Percentiles rank a stretch among this genome's conserved stretches.
phyloP scores from a whole-genome alignment of 495 filamentous ascomycete species.

The Aspergillus coremiiformis region DNA sequence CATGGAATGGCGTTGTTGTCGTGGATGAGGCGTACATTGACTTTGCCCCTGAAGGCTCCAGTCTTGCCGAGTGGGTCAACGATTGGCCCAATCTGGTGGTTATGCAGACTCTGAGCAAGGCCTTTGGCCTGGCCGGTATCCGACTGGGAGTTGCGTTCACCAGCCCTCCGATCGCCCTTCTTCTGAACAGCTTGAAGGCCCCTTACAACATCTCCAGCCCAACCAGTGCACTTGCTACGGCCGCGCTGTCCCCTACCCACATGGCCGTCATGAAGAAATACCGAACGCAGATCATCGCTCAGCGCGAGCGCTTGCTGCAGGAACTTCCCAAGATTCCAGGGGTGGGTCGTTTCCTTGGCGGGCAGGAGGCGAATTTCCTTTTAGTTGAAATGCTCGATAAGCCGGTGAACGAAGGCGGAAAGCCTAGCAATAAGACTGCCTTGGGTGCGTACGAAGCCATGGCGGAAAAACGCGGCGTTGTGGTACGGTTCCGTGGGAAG shows the following conservation, averaged over 20 bases:
- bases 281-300: constrained; percentile 57
- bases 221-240: constrained; percentile 70
- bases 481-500: constrained; percentile 88
- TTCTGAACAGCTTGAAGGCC: constrained; percentile 89
- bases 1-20: constrained; percentile 91
- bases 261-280: constrained; percentile 65
- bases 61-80: constrained; percentile 84
- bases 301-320: constrained; percentile 65
- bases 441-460: constrained; percentile 71
- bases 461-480: constrained; percentile 82
- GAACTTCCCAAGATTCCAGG: constrained; percentile 72
- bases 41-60: constrained; percentile 72
- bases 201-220: constrained; percentile 90
- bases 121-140: constrained; percentile 91
- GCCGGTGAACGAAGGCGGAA: constrained; percentile 48
- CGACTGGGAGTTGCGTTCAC: constrained; percentile 67
- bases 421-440: constrained; percentile 70
- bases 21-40: constrained; percentile 97
- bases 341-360: constrained; percentile 75
- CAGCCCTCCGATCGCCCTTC: constrained; percentile 56
- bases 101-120: constrained; percentile 96
- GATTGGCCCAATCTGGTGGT: constrained; percentile 97
- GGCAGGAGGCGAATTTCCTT: constrained; percentile 77
- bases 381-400: constrained; percentile 77
- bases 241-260: constrained; percentile 58